A percentile compares a stretch with the other conserved stretches of the same genome.
phyloP scores from a whole-genome alignment of 306 rosid genomes.

The Neltuma alba region DNA sequence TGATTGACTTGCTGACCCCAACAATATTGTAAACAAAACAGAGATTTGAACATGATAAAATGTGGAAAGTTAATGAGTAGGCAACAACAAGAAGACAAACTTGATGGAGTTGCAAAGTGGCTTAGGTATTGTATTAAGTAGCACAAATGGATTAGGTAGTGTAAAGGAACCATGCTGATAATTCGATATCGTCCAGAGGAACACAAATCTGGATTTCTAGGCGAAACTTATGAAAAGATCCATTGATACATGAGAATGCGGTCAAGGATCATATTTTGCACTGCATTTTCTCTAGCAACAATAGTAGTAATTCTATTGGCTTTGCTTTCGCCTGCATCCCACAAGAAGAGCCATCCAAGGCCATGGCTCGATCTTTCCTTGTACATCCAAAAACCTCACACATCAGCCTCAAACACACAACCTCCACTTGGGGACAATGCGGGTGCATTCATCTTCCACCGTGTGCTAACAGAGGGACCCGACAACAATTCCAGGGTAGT shows the following conservation, averaged over 20 bases:
- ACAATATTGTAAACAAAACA: neutral
- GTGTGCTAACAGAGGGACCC: constrained; percentile 69
- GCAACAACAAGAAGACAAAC: constrained; percentile 15
- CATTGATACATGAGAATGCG: constrained; percentile 39
- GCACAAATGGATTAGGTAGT: constrained; percentile 34
- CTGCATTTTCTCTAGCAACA: constrained; percentile 58
- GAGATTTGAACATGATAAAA: neutral
- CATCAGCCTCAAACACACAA: constrained; percentile 32
- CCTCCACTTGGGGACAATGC: constrained; percentile 21
- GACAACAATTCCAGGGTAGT: constrained; percentile 67
- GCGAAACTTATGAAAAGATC: neutral
- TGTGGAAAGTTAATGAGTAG: neutral
- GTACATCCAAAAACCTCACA: constrained; percentile 72
- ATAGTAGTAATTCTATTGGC: constrained; percentile 71
- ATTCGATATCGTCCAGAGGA: too few relatives aligned
- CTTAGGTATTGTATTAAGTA: constrained; percentile 39
- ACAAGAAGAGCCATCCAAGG: constrained; percentile 40
- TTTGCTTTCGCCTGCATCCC: constrained; percentile 61
- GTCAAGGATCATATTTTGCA: constrained; percentile 58
- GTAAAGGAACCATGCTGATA: neutral
- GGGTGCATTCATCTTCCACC: constrained; percentile 65
- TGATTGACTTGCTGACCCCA: neutral
- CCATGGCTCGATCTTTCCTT: constrained; percentile 72
- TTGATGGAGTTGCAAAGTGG: constrained; percentile 25
- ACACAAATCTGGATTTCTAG: neutral